Percentiles rank a stretch among this genome's conserved stretches.
Conservation (phyloP, 169 alveolate genomes). For the Cryptosporidium meleagridis region DNA sequence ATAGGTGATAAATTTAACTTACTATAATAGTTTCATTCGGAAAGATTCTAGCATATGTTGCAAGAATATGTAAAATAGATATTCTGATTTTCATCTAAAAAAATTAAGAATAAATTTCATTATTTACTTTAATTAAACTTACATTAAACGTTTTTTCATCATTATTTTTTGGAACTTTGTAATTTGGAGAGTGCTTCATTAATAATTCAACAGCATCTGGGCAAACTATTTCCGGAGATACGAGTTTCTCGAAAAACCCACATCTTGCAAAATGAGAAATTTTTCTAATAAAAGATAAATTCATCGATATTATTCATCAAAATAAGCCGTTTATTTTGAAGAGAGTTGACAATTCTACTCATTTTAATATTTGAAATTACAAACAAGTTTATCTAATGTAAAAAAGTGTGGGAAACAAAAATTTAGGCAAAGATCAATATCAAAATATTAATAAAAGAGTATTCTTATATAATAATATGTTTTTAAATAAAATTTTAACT, state of each 20-base stretch:
- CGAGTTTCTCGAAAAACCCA: conserved; percentile 55
- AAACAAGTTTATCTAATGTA: background rate
- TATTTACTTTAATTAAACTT: background rate
- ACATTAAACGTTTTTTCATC: background rate
- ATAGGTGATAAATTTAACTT: background rate
- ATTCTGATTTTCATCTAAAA: conserved; percentile 29
- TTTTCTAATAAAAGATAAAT: conserved; percentile 3
- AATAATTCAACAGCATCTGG: conserved; percentile 57
- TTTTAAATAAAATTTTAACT: background rate
- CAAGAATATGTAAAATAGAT: conserved; percentile 23
- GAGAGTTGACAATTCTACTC: too few relatives aligned
- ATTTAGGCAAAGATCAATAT: background rate
- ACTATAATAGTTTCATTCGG: conserved; percentile 49
- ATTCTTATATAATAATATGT: background rate
- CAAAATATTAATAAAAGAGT: background rate
- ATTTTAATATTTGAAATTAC: background rate
- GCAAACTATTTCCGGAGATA: conserved; percentile 31
- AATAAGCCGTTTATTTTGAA: background rate
- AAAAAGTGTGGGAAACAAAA: conserved; percentile 36
- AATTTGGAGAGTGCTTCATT: background rate
- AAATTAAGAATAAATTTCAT: background rate
- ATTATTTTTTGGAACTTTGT: background rate
- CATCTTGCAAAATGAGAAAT: conserved; percentile 60
- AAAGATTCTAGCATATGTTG: background rate
- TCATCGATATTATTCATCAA: conserved; percentile 9